Percentiles rank a stretch among this genome's conserved stretches.
Conservation (phyloP, 768 basidiomycete genomes). For the Serendipita sp. region DNA sequence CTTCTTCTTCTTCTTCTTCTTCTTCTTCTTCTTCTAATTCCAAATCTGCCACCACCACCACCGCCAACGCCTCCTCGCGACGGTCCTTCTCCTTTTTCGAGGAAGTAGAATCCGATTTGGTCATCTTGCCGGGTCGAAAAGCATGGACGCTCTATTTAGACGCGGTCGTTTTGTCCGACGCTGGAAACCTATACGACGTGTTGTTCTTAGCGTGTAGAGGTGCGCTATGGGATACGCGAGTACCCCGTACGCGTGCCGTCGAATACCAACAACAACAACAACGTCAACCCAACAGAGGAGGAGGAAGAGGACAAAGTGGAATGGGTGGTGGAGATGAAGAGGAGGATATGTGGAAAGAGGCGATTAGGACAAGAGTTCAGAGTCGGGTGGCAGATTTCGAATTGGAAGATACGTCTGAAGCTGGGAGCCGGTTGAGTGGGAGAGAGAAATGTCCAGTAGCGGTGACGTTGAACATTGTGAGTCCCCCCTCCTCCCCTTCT, state of each 20-base stretch:
- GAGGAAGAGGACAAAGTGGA: slow-evolving; percentile 27
- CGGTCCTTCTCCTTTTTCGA: neutral
- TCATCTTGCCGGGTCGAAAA: slow-evolving; percentile 39
- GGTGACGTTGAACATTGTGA: slow-evolving; percentile 61
- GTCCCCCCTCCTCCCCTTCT: slow-evolving; percentile 15
- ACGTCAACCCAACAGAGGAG: slow-evolving; percentile 20
- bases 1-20: neutral
- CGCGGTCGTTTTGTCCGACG: slow-evolving; percentile 53
- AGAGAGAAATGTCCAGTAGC: slow-evolving; percentile 59
- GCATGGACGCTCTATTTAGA: slow-evolving; percentile 67
- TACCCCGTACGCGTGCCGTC: slow-evolving; percentile 55
- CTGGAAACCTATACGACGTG: slow-evolving; percentile 62
- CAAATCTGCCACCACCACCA: neutral
- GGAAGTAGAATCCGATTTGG: slow-evolving; percentile 30
- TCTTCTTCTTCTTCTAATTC: slow-evolving; percentile 35
- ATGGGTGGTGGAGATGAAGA: slow-evolving; percentile 33
- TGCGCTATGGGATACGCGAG: slow-evolving; percentile 66
- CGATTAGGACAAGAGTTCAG: neutral
- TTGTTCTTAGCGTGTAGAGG: slow-evolving; percentile 65
- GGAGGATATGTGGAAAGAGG: slow-evolving; percentile 7
- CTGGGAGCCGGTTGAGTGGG: slow-evolving; percentile 50
- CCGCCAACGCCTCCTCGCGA: neutral
- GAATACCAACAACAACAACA: slow-evolving; percentile 41
- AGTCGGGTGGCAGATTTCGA: slow-evolving; percentile 59
- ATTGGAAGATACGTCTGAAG: slow-evolving; percentile 76